Base-by-base conservation (phyloP, 805 yeast species). In the Debaryomyces prosopidis region DNA sequence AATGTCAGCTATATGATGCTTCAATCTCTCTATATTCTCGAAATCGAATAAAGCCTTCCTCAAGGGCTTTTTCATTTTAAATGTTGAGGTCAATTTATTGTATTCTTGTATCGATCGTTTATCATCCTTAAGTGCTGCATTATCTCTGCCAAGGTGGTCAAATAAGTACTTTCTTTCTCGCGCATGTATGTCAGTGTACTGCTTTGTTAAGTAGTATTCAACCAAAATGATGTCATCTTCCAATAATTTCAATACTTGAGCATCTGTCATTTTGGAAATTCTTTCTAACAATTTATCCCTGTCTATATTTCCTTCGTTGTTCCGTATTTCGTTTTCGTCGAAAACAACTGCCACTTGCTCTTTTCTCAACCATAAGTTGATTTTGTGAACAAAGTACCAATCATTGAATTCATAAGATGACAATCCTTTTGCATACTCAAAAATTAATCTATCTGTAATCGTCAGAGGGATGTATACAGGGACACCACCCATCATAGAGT, bases 401-500 rank as follows among this genome's bases (percentile, higher is more conserved):
- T 45, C 59, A 41, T 52, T 39, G 40, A 37, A 51, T 28, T 48
- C 53, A 40, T 46, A 48, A 17, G 45, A 46, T 8, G 51, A 43
- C 40, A 58, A 43, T 9, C 59, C 58, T 8, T 45, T 36, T 6
- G 55, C 34, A 44, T 58, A 59, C 41, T 59, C 63, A 35, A 51
- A 54, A 7, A 45, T 43, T 12, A 55, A 43, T 40, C 57, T 43
- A 32, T 48, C 52, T n/a, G 51, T 51, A 14, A 55, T 50, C 19
- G 40, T 48, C 18, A 39, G 48, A 4, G 63, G 63, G 14, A 60
- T 41, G 36, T 47, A 57, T 1, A 57, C 52, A 3, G 62, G 61
- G 4, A 50, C 76, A 3, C 85, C 84, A 51, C 82, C 87, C 55
- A 78, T 76, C 47, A 69, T 58, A 0, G 86, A 69, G 34, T 73